These are phyloP conservation scores for Thielaviopsis ethacetica DNA, from an alignment of 2,329 filamentous ascomycete species.

Conservation along the genomic window DNA sequence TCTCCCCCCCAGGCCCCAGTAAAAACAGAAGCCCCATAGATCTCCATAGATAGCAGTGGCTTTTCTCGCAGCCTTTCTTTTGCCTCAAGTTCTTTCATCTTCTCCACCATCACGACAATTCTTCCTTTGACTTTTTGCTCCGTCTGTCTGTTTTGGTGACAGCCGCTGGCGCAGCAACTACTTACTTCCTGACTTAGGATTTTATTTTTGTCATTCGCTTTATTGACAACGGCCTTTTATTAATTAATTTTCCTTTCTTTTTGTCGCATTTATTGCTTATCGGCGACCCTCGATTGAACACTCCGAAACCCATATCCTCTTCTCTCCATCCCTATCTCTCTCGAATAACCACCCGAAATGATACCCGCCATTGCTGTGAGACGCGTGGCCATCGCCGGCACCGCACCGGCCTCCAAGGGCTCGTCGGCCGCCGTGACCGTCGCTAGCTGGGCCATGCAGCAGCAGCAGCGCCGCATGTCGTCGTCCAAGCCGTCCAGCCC, in stretches of 20 bases:
- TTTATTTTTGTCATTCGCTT: not conserved
- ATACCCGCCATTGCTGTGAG: constrained; percentile 36
- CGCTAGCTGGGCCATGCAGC: constrained; percentile 26
- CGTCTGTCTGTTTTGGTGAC: too few relatives aligned
- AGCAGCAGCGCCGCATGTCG: constrained; percentile 40
- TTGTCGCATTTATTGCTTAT: not conserved
- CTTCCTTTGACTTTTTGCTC: not conserved
- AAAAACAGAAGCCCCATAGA: not conserved
- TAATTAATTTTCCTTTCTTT: not conserved
- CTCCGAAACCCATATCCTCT: not conserved
- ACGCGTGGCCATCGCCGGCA: constrained; percentile 27
- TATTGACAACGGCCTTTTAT: too few relatives aligned
- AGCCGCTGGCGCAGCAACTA: too few relatives aligned
- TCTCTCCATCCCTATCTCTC: not conserved
- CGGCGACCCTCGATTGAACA: not conserved
- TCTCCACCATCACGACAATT: not conserved
- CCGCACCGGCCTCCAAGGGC: not conserved
- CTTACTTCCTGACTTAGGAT: too few relatives aligned
- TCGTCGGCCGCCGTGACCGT: constrained; percentile 22
- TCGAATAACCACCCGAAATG: constrained; percentile 22
- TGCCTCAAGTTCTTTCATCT: not conserved
- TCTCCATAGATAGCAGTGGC: not conserved
- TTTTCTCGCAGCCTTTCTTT: not conserved
- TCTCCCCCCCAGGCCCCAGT: not conserved
- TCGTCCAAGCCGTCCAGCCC: constrained; percentile 47